Evolutionary conservation across 2,329 filamentous ascomycete genomes (phyloP).

Genomic region (Alternaria burnsii): DNA sequence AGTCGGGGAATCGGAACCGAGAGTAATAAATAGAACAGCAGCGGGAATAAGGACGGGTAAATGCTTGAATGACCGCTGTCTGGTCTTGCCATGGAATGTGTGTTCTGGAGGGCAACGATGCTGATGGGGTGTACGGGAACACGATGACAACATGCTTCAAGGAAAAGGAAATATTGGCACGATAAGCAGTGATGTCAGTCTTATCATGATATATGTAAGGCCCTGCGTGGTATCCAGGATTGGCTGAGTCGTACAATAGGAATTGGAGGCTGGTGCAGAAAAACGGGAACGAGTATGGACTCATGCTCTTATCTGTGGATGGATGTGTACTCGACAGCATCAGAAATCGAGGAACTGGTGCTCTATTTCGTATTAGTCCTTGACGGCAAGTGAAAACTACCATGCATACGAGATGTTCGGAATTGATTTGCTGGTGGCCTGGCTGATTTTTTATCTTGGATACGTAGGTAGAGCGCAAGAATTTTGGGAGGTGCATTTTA

Average conservation of each 20-base stretch:
- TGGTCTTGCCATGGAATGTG: not conserved
- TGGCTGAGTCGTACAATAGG: not conserved
- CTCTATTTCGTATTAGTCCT: not conserved
- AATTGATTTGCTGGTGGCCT: not conserved
- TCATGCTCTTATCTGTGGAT: not conserved
- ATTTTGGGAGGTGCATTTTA: not conserved
- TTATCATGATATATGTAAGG: not conserved
- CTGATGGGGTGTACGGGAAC: not conserved
- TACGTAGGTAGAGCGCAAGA: not conserved
- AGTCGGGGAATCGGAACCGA: not conserved
- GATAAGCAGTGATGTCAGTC: not conserved
- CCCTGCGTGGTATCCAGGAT: not conserved
- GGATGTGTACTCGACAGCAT: not conserved
- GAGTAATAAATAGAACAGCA: not conserved
- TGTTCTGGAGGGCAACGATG: not conserved
- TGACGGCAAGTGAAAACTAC: not conserved
- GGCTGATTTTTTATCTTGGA: not conserved
- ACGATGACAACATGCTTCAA: not conserved
- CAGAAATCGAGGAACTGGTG: not conserved
- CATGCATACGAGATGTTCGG: not conserved
- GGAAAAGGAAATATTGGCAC: not conserved
- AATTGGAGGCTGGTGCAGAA: not conserved
- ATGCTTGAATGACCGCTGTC: not conserved
- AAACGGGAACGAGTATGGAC: not conserved
- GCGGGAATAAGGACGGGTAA: not conserved